Evolutionary conservation across 805 yeast species (phyloP), one percentile per base, ranked within the genome.

Genomic region (Teunomyces tritomae): DNA sequence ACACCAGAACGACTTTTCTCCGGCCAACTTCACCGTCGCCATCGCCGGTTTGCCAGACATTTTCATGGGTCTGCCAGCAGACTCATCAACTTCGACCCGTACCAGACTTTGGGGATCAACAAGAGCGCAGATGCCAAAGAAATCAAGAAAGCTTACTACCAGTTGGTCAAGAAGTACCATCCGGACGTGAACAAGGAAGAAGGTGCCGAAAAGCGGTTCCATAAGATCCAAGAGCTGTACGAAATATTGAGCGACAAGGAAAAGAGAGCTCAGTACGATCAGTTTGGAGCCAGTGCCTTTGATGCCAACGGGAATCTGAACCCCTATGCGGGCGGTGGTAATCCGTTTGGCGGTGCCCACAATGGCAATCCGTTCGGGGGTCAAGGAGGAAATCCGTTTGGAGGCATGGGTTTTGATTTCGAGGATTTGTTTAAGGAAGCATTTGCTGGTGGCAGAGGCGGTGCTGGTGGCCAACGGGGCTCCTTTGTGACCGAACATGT

Each of bases 111-210:
- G 37, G 98, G 98, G 3, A 88, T 94, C 27, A 80, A 78, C 26
- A 80, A 79, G 51, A 64, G 63, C 45, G 94, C 99, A 0, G 77
- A 84, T 10, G 71, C 84, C 6, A 78, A 88, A n/a, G 95, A 90
- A 16, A 94, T 94, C 69, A 94, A 94, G 68, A 91, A 91, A 67
- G 92, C 96, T 2, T 94, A 94, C 71, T 90, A 90, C 65, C 85
- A 89, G 61, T 73, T 94, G 53, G 99, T 97, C 11, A 94, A 94
- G 67, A 80, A 92, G 65, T 90, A 75, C 67, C 99, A 94, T 67
- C 99, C 99, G 0, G 99, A 94, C 71, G 88, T 94, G 39, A 94
- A 92, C 67, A 94, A 92, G 67, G 97, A 88, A 53, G 79, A 81
- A 24, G 92, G 80, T 14, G 94, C 98, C 0, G 96, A 92, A 58